These are phyloP conservation scores for Saccharomycopsis sp. DNA, from an alignment of 805 yeast genomes.

Conservation along the genomic window DNA sequence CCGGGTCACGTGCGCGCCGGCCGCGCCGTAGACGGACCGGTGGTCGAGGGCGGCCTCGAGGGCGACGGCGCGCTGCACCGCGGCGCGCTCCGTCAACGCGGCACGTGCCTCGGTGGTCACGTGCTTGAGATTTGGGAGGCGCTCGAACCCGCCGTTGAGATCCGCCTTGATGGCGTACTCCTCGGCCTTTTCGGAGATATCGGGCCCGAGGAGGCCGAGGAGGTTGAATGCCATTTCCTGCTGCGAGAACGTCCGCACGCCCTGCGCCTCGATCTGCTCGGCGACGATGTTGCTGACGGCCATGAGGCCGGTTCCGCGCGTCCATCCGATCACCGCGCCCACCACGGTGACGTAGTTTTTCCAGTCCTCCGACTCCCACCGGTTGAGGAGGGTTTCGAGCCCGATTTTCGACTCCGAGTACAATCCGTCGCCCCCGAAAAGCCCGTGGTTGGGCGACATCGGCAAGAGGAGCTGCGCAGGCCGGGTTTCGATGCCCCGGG, in stretches of 20 bases:
- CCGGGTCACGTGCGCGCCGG: conserved; percentile 24
- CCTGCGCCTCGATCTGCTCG: conserved; percentile 91
- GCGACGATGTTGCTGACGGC: conserved; percentile 95
- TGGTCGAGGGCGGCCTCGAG: conserved; percentile 88
- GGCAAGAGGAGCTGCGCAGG: conserved; percentile 98
- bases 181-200: conserved; percentile 80
- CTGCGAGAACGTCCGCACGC: conserved; percentile 97
- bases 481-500: conserved; percentile 78
- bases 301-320: conserved; percentile 99
- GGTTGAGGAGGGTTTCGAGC: conserved; percentile 92
- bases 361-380: conserved; percentile 99
- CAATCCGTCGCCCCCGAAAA: conserved; percentile 96
- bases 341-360: conserved; percentile 86
- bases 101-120: conserved; percentile 74
- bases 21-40: conserved; percentile 28
- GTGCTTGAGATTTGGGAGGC: conserved; percentile 84
- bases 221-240: conserved; percentile 99
- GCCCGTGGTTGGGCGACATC: conserved; percentile 97
- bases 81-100: conserved; percentile 65
- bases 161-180: conserved; percentile 95
- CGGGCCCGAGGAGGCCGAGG: conserved; percentile 87
- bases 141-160: conserved; percentile 97
- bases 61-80: conserved; percentile 90
- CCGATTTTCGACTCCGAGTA: conserved; percentile 97
- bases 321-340: conserved; percentile 99